These are phyloP conservation scores for Neurospora discreta DNA, from an alignment of 495 filamentous ascomycete genomes.

Conservation along the genomic window DNA sequence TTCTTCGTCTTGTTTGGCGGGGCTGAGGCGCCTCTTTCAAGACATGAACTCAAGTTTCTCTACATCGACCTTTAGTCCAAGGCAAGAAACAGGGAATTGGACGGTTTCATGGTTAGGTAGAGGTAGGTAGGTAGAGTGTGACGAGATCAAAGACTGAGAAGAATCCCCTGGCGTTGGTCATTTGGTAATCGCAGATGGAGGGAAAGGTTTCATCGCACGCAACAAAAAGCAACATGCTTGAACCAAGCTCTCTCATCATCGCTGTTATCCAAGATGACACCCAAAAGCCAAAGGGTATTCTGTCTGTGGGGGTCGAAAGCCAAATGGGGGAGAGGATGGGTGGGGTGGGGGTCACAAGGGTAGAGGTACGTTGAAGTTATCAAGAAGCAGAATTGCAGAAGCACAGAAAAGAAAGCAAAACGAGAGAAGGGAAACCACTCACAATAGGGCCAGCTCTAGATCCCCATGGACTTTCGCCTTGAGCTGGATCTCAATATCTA, in stretches of 20 bases:
- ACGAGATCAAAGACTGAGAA: not conserved
- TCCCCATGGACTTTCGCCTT: constrained; percentile 93
- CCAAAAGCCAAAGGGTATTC: not conserved
- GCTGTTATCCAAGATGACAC: not conserved
- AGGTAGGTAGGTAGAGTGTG: constrained; percentile 1
- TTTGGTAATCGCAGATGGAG: not conserved
- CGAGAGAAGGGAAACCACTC: constrained; percentile 24
- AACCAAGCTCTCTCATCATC: not conserved
- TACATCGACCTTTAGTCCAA: constrained; percentile 27
- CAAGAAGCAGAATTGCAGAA: not conserved
- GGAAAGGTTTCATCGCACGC: not conserved
- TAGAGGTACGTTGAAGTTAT: not conserved
- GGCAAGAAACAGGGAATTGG: constrained; percentile 15
- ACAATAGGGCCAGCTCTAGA: constrained; percentile 76
- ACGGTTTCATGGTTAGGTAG: not conserved
- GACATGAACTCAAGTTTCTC: constrained; percentile 22
- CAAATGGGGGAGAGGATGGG: not conserved
- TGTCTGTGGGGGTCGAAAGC: not conserved
- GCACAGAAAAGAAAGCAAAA: not conserved
- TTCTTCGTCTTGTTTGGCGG: not conserved
- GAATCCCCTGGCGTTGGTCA: not conserved
- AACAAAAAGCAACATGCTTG: not conserved
- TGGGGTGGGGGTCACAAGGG: too few relatives aligned
- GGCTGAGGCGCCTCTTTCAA: not conserved
- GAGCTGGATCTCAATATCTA: constrained; percentile 82